These are phyloP conservation scores for Epichloe sylvatica DNA, from an alignment of 2,329 filamentous ascomycete species.

Conservation along the genomic window DNA sequence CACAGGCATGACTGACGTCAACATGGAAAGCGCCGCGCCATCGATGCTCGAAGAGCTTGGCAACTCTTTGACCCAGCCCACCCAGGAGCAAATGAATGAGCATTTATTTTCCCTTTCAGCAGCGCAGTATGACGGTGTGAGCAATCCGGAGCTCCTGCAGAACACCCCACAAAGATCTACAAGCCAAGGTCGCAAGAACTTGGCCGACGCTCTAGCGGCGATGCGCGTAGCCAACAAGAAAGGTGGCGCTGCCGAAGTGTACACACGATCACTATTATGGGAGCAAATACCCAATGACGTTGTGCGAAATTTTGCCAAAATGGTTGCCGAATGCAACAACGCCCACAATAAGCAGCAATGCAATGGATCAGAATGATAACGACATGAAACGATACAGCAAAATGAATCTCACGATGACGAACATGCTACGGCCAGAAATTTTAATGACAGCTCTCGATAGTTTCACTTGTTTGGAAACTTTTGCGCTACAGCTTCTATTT, in stretches of 20 bases:
- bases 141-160: conserved; percentile 51
- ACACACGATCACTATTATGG: conserved; percentile 85
- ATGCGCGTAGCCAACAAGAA: conserved; percentile 62
- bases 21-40: conserved; percentile 29
- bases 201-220: conserved; percentile 65
- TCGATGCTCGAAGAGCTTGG: conserved; percentile 53
- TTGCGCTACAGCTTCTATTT: conserved; percentile 1
- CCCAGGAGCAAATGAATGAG: conserved; percentile 73
- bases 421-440: conserved; percentile 12
- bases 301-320: conserved; percentile 80
- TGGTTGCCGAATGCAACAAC: conserved; percentile 63
- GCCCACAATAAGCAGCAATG: conserved; percentile 29
- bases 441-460: conserved; percentile 13
- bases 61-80: conserved; percentile 57
- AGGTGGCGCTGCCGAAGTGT: conserved; percentile 65
- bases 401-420: conserved; percentile 23
- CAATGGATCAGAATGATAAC: conserved; percentile 28
- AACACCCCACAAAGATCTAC: conserved; percentile 38
- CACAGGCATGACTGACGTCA: conserved; percentile 30
- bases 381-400: conserved; percentile 19
- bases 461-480: conserved; percentile 5
- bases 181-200: conserved; percentile 55
- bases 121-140: conserved; percentile 74
- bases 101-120: conserved; percentile 77
- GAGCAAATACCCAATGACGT: conserved; percentile 87